Conservation (phyloP, 306 rosid species). For the Ceratonia siliqua region DNA sequence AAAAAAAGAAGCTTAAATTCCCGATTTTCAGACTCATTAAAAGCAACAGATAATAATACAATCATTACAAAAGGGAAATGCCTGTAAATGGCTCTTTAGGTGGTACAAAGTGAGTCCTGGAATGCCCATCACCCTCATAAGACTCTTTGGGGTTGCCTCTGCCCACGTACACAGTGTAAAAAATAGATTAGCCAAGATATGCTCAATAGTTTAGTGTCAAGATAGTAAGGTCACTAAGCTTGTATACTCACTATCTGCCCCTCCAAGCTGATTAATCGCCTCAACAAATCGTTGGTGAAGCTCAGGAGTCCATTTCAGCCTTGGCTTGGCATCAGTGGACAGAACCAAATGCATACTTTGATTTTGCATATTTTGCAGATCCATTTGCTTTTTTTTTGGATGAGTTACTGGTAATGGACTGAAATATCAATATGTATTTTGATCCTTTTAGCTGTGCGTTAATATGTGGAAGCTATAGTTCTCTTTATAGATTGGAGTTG, state of each 20-base stretch:
- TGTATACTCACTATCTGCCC: conserved; percentile 71
- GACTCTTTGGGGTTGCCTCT: conserved; percentile 88
- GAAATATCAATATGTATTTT: conserved; percentile 46
- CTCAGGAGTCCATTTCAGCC: conserved; percentile 89
- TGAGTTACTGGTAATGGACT: conserved; percentile 37
- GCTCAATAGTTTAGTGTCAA: conserved; percentile 6
- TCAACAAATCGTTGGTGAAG: conserved; percentile 78
- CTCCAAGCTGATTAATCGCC: conserved; percentile 77
- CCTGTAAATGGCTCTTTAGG: conserved; percentile 95
- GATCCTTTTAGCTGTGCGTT: conserved; percentile 36
- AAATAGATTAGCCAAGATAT: conserved; percentile 19
- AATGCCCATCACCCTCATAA: conserved; percentile 80
- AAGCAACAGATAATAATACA: conserved; percentile 16
- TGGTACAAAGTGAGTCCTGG: conserved; percentile 83
- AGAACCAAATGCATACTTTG: conserved; percentile 76
- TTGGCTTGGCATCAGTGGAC: conserved; percentile 90
- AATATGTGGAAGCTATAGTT: conserved; percentile 52
- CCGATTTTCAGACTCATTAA: conserved; percentile 21
- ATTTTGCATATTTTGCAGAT: conserved; percentile 46
- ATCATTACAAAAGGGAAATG: conserved; percentile 32
- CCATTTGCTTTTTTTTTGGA: conserved; percentile 39
- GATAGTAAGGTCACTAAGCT: background rate
- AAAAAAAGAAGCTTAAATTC: conserved; percentile 15
- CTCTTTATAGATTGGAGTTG: conserved; percentile 56
- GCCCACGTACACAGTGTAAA: conserved; percentile 30